These are phyloP conservation scores for Aspergillus sp. DNA, from an alignment of 2,329 filamentous ascomycete species.

Conservation along the genomic window DNA sequence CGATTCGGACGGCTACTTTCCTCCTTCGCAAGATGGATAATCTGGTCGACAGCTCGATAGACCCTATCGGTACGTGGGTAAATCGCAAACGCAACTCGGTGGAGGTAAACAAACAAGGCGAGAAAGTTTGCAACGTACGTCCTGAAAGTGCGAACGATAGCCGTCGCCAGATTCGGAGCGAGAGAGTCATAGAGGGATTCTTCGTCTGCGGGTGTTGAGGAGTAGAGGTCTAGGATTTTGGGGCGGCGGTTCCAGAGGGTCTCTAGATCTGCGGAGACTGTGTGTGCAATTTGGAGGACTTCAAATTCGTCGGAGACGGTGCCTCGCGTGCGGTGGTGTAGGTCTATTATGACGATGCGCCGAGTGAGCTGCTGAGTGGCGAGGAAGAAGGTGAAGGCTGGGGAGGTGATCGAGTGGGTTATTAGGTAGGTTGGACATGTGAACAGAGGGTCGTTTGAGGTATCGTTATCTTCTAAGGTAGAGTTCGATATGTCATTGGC, in stretches of 20 bases:
- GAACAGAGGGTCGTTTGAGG: slow-evolving; percentile 17
- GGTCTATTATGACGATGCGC: slow-evolving; percentile 35
- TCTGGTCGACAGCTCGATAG: slow-evolving; percentile 35
- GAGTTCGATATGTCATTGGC: slow-evolving; percentile 5
- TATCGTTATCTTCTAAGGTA: not conserved
- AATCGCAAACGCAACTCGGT: slow-evolving; percentile 38
- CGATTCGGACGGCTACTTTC: slow-evolving; percentile 13
- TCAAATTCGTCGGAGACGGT: slow-evolving; percentile 40
- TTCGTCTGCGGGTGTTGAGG: slow-evolving; percentile 15
- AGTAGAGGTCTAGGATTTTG: slow-evolving; percentile 32
- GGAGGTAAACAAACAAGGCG: slow-evolving; percentile 37
- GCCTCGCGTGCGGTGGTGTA: slow-evolving; percentile 39
- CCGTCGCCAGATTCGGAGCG: slow-evolving; percentile 23
- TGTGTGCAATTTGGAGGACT: slow-evolving; percentile 38
- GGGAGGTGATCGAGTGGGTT: slow-evolving; percentile 30
- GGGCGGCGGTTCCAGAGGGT: slow-evolving; percentile 35
- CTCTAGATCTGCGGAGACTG: slow-evolving; percentile 36
- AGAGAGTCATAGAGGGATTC: slow-evolving; percentile 29
- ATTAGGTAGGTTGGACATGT: slow-evolving; percentile 31
- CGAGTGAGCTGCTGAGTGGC: slow-evolving; percentile 35
- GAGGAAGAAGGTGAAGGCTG: slow-evolving; percentile 34
- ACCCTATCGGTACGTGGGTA: slow-evolving; percentile 38
- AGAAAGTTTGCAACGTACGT: slow-evolving; percentile 37
- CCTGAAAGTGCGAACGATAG: slow-evolving; percentile 33
- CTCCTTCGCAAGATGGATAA: slow-evolving; percentile 34